A percentile compares a stretch with the other conserved stretches of the same genome.
These are phyloP conservation scores for Aspergillus carbonarius DNA, from an alignment of 2,329 filamentous ascomycete species.

Conservation along the genomic window DNA sequence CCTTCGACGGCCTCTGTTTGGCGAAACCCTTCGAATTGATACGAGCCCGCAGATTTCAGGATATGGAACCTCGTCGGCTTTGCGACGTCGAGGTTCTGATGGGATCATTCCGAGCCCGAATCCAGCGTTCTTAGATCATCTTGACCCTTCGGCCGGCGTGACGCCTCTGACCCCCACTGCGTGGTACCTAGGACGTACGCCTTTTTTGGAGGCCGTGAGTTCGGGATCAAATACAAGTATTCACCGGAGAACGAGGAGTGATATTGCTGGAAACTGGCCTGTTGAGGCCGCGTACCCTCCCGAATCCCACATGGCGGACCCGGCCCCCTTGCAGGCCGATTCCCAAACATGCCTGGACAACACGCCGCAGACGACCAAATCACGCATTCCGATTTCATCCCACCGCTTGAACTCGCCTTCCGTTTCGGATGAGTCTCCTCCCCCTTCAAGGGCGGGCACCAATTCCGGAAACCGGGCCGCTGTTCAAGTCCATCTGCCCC, in stretches of 20 bases:
- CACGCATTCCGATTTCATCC: constrained; percentile 48
- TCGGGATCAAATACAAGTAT: constrained; percentile 21
- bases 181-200: constrained; percentile 58
- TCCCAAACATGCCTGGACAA: constrained; percentile 26
- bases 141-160: constrained; percentile 43
- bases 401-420: constrained; percentile 41
- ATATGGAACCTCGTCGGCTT: constrained; percentile 59
- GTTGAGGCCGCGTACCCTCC: constrained; percentile 30
- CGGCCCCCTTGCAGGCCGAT: constrained; percentile 30
- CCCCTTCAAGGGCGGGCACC: constrained; percentile 36
- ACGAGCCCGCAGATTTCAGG: constrained; percentile 50
- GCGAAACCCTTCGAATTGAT: constrained; percentile 67
- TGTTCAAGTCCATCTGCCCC: constrained; percentile 33
- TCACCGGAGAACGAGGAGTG: constrained; percentile 54
- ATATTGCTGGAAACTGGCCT: constrained; percentile 48
- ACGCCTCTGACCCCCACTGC: constrained; percentile 66
- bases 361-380: constrained; percentile 40
- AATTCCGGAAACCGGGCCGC: constrained; percentile 31
- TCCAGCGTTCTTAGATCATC: constrained; percentile 43
- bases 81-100: constrained; percentile 67
- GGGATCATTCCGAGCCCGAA: constrained; percentile 61
- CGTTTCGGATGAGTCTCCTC: constrained; percentile 42
- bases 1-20: constrained; percentile 65
- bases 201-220: constrained; percentile 44
- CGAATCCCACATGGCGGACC: constrained; percentile 36